Conservation (phyloP, 768 basidiomycete species). For the Rhizopogon sp. region DNA sequence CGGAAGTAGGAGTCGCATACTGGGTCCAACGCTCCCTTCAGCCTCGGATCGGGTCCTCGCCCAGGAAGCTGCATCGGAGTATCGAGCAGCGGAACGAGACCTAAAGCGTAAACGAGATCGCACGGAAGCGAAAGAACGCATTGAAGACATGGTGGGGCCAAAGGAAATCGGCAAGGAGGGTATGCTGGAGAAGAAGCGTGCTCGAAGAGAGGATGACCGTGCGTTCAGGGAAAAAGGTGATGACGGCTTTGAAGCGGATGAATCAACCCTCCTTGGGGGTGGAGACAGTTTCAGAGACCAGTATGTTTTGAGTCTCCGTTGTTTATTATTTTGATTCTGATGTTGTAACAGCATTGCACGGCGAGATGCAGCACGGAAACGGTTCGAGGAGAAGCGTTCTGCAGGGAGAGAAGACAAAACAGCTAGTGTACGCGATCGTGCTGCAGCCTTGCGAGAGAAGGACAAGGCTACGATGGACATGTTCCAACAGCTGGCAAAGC, state of each 20-base stretch:
- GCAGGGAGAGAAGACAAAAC: conserved; percentile 42
- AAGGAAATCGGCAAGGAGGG: conserved; percentile 77
- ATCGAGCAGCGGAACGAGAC: conserved; percentile 44
- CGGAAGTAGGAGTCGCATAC: conserved; percentile 37
- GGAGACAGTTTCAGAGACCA: conserved; percentile 77
- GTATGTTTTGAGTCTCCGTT: conserved; percentile 36
- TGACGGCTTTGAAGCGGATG: conserved; percentile 74
- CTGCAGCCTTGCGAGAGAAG: conserved; percentile 61
- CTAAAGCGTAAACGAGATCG: conserved; percentile 66
- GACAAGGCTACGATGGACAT: conserved; percentile 95
- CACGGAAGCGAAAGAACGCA: conserved; percentile 56
- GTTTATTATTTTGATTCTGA: conserved; percentile 3
- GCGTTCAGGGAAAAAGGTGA: conserved; percentile 70
- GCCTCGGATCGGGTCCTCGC: conserved; percentile 66
- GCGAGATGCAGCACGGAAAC: conserved; percentile 65
- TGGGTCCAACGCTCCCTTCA: conserved; percentile 67
- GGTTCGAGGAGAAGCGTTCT: conserved; percentile 49
- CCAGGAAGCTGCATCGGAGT: conserved; percentile 55
- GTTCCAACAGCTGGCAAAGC: conserved; percentile 90
- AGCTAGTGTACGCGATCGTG: conserved; percentile 54
- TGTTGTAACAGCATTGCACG: conserved; percentile 54
- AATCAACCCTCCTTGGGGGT: conserved; percentile 76
- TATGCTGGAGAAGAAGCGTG: conserved; percentile 82
- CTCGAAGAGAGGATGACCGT: conserved; percentile 64
- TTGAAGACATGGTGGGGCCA: conserved; percentile 81